These are phyloP conservation scores for Geotrichum citri-aurantii DNA, from an alignment of 1,139 yeast genomes.

Conservation along the genomic window DNA sequence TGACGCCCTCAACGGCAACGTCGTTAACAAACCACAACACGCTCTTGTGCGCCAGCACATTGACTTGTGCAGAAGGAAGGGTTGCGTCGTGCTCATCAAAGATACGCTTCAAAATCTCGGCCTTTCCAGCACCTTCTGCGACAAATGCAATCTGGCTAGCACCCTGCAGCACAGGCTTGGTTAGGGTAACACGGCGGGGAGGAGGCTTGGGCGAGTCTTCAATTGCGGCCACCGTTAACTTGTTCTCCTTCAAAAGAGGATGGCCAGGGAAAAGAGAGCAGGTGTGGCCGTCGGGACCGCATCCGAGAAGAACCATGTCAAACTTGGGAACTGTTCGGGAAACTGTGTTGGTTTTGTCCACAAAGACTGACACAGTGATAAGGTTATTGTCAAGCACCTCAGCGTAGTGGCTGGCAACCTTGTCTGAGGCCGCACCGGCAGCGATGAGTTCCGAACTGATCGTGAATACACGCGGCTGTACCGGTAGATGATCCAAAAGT, in stretches of 20 bases:
- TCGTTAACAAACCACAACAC: slow-evolving; percentile 80
- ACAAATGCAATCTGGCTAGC: slow-evolving; percentile 67
- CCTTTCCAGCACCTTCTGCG: slow-evolving; percentile 85
- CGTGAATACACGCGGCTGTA: slow-evolving; percentile 45
- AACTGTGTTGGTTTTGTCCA: slow-evolving; percentile 6
- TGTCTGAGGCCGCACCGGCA: slow-evolving; percentile 25
- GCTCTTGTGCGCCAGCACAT: slow-evolving; percentile 40
- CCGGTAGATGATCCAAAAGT: slow-evolving; percentile 42
- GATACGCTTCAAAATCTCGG: slow-evolving; percentile 62
- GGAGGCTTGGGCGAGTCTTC: slow-evolving; percentile 73
- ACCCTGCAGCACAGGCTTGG: slow-evolving; percentile 55
- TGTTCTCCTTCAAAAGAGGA: slow-evolving; percentile 30
- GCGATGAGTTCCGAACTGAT: slow-evolving; percentile 56
- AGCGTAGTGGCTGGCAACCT: slow-evolving; percentile 10
- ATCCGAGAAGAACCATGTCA: slow-evolving; percentile 61
- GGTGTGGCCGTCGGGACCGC: slow-evolving; percentile 76
- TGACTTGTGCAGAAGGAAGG: slow-evolving; percentile 74
- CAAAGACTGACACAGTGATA: slow-evolving; percentile 2
- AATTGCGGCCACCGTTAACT: slow-evolving; percentile 39
- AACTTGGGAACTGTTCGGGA: slow-evolving; percentile 32
- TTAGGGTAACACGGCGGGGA: slow-evolving; percentile 66
- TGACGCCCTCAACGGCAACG: slow-evolving; percentile 49
- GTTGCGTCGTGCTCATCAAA: slow-evolving; percentile 44
- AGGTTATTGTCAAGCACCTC: slow-evolving; percentile 5
- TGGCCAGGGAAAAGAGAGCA: slow-evolving; percentile 65